Evolutionary conservation across 164 flowering plant genomes (phyloP).

Genomic region (Hamamelis virginiana): DNA sequence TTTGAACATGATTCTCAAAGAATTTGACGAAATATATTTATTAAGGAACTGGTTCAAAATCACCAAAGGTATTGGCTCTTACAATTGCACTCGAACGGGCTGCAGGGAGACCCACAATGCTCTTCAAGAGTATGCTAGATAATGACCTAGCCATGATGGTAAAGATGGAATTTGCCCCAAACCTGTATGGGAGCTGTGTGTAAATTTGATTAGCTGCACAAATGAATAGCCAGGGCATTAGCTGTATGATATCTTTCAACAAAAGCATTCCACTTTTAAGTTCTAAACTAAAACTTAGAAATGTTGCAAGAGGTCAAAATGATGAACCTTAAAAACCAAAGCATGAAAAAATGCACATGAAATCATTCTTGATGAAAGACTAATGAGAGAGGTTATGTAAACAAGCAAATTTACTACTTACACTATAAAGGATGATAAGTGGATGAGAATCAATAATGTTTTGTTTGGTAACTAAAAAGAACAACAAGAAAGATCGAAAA

Average conservation of each 20-base stretch:
- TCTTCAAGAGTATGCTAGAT: conserved; percentile 27
- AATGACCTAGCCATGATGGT: conserved; percentile 32
- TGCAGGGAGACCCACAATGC: conserved; percentile 20
- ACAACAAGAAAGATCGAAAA: too few relatives aligned
- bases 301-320: neutral
- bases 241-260: neutral
- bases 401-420: too few relatives aligned
- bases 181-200: neutral
- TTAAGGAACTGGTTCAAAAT: neutral
- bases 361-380: too few relatives aligned
- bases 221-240: neutral
- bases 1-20: neutral
- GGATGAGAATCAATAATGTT: too few relatives aligned
- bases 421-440: too few relatives aligned
- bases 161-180: neutral
- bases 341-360: too few relatives aligned
- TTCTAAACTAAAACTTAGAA: neutral
- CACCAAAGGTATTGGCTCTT: neutral
- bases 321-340: neutral
- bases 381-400: too few relatives aligned
- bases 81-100: conserved; percentile 25
- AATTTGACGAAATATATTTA: neutral
- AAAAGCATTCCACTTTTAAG: neutral
- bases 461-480: too few relatives aligned
- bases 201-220: neutral